Conservation (phyloP, 2,329 filamentous ascomycete genomes). For the Hymenoscyphus scutula region DNA sequence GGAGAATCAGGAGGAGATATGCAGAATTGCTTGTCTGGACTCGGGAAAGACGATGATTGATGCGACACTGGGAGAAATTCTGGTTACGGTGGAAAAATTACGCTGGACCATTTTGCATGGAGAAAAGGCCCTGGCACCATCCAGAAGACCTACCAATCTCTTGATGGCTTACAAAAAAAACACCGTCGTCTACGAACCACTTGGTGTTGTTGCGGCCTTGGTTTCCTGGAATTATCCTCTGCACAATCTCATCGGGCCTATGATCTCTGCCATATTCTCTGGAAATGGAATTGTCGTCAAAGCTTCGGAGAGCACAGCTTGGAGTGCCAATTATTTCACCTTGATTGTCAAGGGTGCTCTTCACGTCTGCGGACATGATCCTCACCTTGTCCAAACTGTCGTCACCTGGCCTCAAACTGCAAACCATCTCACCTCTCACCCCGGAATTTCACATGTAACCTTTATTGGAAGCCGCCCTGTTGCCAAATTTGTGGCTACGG, state of each 20-base stretch:
- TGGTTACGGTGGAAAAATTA: constrained; percentile 91
- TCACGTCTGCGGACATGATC: constrained; percentile 75
- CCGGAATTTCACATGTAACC: constrained; percentile 80
- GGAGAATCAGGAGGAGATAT: constrained; percentile 85
- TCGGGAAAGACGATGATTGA: constrained; percentile 96
- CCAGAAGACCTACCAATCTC: constrained; percentile 78
- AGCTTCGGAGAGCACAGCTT: constrained; percentile 91
- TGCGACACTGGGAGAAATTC: constrained; percentile 87
- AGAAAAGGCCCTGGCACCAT: constrained; percentile 72
- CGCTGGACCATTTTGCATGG: constrained; percentile 92
- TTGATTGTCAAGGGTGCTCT: constrained; percentile 77
- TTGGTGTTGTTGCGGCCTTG: constrained; percentile 88
- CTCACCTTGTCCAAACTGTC: constrained; percentile 77
- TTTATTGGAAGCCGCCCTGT: constrained; percentile 92
- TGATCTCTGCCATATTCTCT: constrained; percentile 86
- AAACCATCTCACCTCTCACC: constrained; percentile 78
- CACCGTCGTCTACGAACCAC: constrained; percentile 82
- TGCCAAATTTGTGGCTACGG: constrained; percentile 82
- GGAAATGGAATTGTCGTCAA: constrained; percentile 94
- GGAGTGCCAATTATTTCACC: constrained; percentile 82
- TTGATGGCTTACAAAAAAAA: constrained; percentile 96
- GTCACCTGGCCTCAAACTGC: constrained; percentile 87
- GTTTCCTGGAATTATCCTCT: constrained; percentile 98
- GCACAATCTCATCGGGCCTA: constrained; percentile 88
- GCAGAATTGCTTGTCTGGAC: constrained; percentile 81